Conservation (phyloP, 75 land plant genomes). For the Picea glauca region DNA sequence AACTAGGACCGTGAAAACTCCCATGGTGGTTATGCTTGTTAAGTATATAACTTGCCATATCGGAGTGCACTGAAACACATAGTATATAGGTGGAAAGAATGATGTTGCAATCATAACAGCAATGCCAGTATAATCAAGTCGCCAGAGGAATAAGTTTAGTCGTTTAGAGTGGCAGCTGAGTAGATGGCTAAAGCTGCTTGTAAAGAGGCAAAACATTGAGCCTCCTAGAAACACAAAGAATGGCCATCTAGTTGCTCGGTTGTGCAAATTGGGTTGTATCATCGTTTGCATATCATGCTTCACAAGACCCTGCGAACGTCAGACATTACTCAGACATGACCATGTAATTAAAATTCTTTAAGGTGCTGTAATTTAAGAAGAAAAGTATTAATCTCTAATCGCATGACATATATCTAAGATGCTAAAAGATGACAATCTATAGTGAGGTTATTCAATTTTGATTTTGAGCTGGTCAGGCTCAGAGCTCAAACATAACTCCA, state of each 20-base stretch:
- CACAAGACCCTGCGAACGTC: neutral
- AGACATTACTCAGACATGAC: neutral
- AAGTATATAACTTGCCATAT: slow-evolving; percentile 45
- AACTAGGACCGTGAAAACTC: slow-evolving; percentile 40
- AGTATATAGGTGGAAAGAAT: slow-evolving; percentile 79
- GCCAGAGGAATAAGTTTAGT: slow-evolving; percentile 52
- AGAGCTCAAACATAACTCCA: neutral
- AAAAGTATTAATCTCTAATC: neutral
- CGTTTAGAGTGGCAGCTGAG: slow-evolving; percentile 70
- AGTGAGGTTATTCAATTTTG: no score
- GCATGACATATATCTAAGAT: neutral
- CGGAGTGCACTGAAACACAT: slow-evolving; percentile 64
- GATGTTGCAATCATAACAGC: slow-evolving; percentile 75
- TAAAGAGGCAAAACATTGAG: slow-evolving; percentile 66
- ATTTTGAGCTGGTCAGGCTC: no score
- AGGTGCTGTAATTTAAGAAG: neutral
- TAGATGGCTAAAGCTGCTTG: slow-evolving; percentile 69
- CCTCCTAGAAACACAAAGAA: slow-evolving; percentile 69
- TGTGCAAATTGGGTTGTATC: neutral
- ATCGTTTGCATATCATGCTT: neutral
- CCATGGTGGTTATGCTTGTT: slow-evolving; percentile 45
- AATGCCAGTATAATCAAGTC: slow-evolving; percentile 81
- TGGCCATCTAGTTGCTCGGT: slow-evolving; percentile 57
- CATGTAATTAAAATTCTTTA: neutral
- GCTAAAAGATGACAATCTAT: neutral